Conservation (phyloP, 2,329 filamentous ascomycete species). For the Fusarium staphyleae region DNA sequence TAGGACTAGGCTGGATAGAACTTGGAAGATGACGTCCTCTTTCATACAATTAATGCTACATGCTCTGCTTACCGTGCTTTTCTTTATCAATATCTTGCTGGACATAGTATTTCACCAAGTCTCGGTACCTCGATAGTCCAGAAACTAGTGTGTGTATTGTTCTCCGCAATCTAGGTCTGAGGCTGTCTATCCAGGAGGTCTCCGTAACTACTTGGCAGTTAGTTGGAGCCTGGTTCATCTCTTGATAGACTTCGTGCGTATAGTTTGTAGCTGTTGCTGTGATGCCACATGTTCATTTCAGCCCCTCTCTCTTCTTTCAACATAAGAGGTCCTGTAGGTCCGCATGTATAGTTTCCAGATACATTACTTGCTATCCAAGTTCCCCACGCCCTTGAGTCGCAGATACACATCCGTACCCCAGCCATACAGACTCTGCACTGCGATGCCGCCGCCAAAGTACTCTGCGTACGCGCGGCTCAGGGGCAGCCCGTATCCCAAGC, state of each 20-base stretch:
- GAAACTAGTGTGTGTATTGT: no score
- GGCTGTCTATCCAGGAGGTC: no score
- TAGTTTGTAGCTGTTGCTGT: no score
- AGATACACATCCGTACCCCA: conserved; percentile 83
- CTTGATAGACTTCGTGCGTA: no score
- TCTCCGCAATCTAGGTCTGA: not conserved
- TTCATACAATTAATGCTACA: conserved; percentile 22
- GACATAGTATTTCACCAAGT: not conserved
- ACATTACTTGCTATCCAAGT: conserved; percentile 49
- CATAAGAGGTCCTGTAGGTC: not conserved
- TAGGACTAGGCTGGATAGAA: conserved; percentile 16
- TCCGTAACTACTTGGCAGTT: no score
- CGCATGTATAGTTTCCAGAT: not conserved
- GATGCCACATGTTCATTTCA: no score
- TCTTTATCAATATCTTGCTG: not conserved
- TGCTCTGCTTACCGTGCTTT: not conserved
- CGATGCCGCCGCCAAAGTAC: conserved; percentile 95
- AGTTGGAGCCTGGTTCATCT: no score
- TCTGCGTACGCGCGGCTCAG: conserved; percentile 93
- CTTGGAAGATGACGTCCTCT: conserved; percentile 16
- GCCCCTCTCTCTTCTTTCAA: no score
- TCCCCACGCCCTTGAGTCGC: conserved; percentile 67
- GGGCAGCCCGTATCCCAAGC: conserved; percentile 90
- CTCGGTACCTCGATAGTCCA: not conserved
- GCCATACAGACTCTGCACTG: conserved; percentile 92